Conservation (phyloP, 2,329 filamentous ascomycete species). For the Trichoderma lentiforme region DNA sequence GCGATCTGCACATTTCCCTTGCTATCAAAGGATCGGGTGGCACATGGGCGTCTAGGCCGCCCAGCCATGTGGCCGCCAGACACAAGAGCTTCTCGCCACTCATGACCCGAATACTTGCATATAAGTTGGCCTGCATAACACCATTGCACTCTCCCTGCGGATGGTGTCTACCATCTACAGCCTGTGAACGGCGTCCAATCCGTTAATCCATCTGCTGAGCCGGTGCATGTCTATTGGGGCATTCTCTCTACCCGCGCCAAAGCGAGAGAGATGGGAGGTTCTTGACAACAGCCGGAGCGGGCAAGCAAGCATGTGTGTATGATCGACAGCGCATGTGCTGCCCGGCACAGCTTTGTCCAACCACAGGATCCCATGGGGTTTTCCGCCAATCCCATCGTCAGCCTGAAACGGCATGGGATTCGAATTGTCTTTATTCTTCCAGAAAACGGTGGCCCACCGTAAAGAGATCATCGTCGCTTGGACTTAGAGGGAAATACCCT, state of each 20-base stretch:
- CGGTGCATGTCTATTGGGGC: background rate
- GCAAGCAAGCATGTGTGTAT: background rate
- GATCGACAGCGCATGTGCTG: slow-evolving; percentile 11
- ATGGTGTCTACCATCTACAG: background rate
- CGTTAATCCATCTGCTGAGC: background rate
- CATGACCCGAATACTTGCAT: slow-evolving; percentile 13
- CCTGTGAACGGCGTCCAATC: background rate
- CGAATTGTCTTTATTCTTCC: background rate
- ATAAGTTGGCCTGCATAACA: background rate
- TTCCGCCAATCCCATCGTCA: background rate
- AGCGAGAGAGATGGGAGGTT: background rate
- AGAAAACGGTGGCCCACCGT: background rate
- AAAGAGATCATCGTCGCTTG: background rate
- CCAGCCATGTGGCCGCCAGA: slow-evolving; percentile 9
- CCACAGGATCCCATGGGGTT: background rate
- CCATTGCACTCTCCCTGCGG: slow-evolving; percentile 4
- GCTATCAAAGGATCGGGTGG: slow-evolving; percentile 11
- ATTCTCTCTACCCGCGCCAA: background rate
- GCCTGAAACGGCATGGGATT: background rate
- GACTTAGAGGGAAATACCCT: background rate
- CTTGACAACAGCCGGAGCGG: background rate
- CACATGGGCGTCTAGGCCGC: slow-evolving; percentile 13
- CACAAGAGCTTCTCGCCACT: slow-evolving; percentile 10
- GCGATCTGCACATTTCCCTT: slow-evolving; percentile 3
- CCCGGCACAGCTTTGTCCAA: background rate